phyloP scores from a whole-genome alignment of 2,329 filamentous ascomycete species.

The Fusarium sp. region DNA sequence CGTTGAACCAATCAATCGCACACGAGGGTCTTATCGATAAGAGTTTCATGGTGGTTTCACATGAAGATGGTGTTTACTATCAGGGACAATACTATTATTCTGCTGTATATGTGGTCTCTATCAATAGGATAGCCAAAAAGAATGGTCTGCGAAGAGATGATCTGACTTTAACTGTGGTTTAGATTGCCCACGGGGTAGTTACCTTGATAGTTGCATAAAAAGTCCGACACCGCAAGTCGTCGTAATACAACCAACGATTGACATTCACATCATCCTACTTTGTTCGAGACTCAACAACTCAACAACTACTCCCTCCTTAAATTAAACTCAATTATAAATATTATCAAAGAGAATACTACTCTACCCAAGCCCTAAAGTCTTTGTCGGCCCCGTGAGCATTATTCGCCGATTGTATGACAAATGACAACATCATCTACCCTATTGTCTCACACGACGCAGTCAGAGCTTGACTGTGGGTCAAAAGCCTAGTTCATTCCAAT shows the following conservation, averaged over 20 bases:
- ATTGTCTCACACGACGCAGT: constrained; percentile 4
- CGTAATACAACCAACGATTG: accelerated
- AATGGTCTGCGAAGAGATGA: background rate
- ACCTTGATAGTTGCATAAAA: background rate
- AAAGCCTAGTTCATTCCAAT: background rate
- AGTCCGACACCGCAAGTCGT: background rate
- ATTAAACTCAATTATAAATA: constrained; percentile 3
- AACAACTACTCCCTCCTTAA: background rate
- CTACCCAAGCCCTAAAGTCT: constrained; percentile 3
- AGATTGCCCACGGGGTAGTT: background rate
- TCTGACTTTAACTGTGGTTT: background rate
- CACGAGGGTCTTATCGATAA: background rate
- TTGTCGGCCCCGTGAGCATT: constrained; percentile 1
- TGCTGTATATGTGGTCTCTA: background rate
- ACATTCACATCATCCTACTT: background rate
- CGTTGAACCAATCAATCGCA: background rate
- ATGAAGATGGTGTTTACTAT: background rate
- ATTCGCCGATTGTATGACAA: background rate
- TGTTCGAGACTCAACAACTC: background rate
- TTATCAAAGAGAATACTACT: constrained; percentile 10
- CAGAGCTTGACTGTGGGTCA: background rate
- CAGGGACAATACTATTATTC: background rate
- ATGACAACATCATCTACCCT: constrained; percentile 4
- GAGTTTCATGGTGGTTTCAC: background rate
- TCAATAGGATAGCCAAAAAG: background rate